These are phyloP conservation scores for Diaporthe eres DNA, from an alignment of 2,329 filamentous ascomycete genomes.

Conservation along the genomic window DNA sequence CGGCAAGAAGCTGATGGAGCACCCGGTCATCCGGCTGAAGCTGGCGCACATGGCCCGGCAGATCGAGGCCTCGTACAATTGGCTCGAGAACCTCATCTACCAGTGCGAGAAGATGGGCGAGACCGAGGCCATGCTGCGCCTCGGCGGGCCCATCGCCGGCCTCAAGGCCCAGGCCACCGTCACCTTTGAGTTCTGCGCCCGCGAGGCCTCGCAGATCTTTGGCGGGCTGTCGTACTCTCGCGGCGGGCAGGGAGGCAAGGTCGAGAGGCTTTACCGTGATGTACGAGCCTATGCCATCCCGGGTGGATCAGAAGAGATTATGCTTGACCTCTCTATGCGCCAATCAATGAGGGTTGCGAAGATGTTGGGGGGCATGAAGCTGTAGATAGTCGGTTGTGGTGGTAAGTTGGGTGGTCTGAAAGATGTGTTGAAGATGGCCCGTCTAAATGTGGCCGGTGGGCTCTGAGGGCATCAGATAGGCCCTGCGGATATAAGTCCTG, in stretches of 20 bases:
- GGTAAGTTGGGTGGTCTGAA: neutral
- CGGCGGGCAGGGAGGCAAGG: slow-evolving; percentile 94
- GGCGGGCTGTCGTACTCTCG: slow-evolving; percentile 93
- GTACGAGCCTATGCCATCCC: slow-evolving; percentile 97
- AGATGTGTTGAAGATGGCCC: neutral
- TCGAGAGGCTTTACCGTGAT: slow-evolving; percentile 94
- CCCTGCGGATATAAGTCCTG: neutral
- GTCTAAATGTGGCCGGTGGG: neutral
- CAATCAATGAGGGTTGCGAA: slow-evolving; percentile 91
- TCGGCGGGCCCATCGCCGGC: slow-evolving; percentile 92
- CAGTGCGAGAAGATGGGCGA: slow-evolving; percentile 95
- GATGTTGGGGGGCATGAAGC: slow-evolving; percentile 89
- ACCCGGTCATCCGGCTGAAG: slow-evolving; percentile 97
- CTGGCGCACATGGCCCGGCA: slow-evolving; percentile 98
- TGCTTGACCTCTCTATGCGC: slow-evolving; percentile 85
- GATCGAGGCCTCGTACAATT: slow-evolving; percentile 96
- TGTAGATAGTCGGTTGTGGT: slow-evolving; percentile 65
- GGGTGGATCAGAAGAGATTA: slow-evolving; percentile 85
- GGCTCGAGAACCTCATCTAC: slow-evolving; percentile 95
- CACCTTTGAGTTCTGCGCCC: slow-evolving; percentile 97
- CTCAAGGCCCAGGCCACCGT: slow-evolving; percentile 95
- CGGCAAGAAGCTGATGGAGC: slow-evolving; percentile 95
- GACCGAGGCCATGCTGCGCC: slow-evolving; percentile 94
- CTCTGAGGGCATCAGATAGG: neutral
- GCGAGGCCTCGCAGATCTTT: slow-evolving; percentile 97